phyloP scores from a whole-genome alignment of 768 basidiomycete genomes.

The Omphalotus guepiniiformis region DNA sequence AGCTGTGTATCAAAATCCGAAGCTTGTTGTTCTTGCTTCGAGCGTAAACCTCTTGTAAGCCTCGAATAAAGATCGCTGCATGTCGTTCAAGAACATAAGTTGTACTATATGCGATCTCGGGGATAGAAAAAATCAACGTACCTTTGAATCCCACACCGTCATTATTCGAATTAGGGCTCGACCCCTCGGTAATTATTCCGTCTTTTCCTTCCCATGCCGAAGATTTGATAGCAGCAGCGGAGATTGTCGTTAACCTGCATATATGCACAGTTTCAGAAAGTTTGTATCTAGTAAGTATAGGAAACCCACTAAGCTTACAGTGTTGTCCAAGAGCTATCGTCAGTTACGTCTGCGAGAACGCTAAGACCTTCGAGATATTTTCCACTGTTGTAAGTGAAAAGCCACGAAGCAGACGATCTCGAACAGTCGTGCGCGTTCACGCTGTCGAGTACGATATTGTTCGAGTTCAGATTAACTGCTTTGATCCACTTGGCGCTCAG shows the following conservation, averaged over 20 bases:
- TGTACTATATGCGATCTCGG: neutral
- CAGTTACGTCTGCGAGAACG: slow-evolving; percentile 38
- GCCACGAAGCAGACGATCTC: slow-evolving; percentile 38
- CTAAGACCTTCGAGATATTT: slow-evolving; percentile 51
- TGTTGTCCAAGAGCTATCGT: slow-evolving; percentile 35
- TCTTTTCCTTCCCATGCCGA: slow-evolving; percentile 42
- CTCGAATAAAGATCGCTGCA: slow-evolving; percentile 42
- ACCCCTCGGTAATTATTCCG: slow-evolving; percentile 51
- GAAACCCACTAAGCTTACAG: slow-evolving; percentile 29
- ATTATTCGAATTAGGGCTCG: slow-evolving; percentile 34
- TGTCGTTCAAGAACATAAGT: neutral
- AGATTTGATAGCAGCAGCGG: slow-evolving; percentile 39
- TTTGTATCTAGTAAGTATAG: slow-evolving; percentile 3
- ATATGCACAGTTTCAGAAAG: no score
- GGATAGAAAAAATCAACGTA: slow-evolving; percentile 12
- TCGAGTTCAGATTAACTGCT: slow-evolving; percentile 37
- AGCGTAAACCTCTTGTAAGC: slow-evolving; percentile 40
- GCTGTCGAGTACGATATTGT: slow-evolving; percentile 43
- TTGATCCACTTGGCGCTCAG: slow-evolving; percentile 47
- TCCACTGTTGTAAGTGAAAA: slow-evolving; percentile 53
- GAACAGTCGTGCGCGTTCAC: slow-evolving; percentile 44
- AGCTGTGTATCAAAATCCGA: slow-evolving; percentile 40
- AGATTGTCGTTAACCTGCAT: slow-evolving; percentile 32
- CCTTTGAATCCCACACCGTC: slow-evolving; percentile 53
- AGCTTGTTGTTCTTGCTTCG: slow-evolving; percentile 35